phyloP scores from a whole-genome alignment of 768 basidiomycete species.

The Lentinula edodes region DNA sequence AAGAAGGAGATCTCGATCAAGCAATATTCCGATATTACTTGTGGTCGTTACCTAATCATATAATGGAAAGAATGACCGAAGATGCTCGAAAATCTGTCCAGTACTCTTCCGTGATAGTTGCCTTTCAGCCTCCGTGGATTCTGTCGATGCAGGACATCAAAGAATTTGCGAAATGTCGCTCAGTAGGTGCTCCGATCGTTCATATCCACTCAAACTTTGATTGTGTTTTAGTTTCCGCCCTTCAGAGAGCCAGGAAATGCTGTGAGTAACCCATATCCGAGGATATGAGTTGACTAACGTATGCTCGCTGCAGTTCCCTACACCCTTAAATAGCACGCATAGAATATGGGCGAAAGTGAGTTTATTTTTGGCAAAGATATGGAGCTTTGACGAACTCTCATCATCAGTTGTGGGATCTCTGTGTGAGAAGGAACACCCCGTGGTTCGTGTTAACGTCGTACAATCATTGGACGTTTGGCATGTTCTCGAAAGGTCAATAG shows the following conservation, averaged over 20 bases:
- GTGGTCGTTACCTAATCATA: constrained; percentile 27
- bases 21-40: constrained; percentile 40
- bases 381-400: neutral
- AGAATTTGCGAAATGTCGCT: constrained; percentile 42
- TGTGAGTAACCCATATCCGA: neutral
- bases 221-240: constrained; percentile 32
- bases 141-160: constrained; percentile 48
- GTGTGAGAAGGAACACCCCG: constrained; percentile 38
- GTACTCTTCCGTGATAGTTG: constrained; percentile 38
- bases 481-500: constrained; percentile 46
- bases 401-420: constrained; percentile 52
- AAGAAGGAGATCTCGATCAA: constrained; percentile 27
- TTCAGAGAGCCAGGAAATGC: constrained; percentile 26
- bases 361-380: neutral
- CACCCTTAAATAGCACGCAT: constrained; percentile 34
- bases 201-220: neutral
- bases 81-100: constrained; percentile 14
- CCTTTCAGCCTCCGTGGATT: constrained; percentile 59
- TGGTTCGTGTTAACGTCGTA: constrained; percentile 61
- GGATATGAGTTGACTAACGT: neutral
- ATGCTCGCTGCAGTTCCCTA: constrained; percentile 17
- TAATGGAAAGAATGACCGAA: constrained; percentile 14
- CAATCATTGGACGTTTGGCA: constrained; percentile 56
- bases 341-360: constrained; percentile 58
- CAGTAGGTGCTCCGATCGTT: constrained; percentile 22